phyloP scores from a whole-genome alignment of 371 early-diverging fungal genomes.

The Conidiobolus incongruus region DNA sequence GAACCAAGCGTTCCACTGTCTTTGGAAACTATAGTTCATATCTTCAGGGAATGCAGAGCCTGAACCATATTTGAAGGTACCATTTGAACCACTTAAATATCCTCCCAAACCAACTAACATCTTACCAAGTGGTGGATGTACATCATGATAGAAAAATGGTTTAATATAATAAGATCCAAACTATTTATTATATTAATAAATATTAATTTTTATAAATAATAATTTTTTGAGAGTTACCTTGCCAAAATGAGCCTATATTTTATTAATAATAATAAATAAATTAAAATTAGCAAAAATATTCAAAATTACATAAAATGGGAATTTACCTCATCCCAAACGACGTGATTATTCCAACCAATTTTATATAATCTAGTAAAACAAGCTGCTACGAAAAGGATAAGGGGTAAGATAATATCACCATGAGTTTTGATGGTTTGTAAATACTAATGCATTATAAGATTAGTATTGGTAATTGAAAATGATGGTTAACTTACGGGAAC shows the following conservation, averaged over 20 bases:
- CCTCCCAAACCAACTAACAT: constrained; percentile 91
- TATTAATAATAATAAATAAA: not conserved
- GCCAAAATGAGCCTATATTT: constrained; percentile 9
- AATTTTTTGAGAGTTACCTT: constrained; percentile 4
- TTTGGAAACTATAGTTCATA: constrained; percentile 82
- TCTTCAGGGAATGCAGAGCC: constrained; percentile 61
- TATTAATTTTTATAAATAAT: not conserved
- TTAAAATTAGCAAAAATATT: not conserved
- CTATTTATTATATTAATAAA: constrained; percentile 11
- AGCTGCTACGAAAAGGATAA: not conserved
- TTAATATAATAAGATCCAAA: constrained; percentile 90
- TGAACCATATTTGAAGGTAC: constrained; percentile 62
- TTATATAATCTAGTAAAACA: constrained; percentile 4
- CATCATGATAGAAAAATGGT: constrained; percentile 94
- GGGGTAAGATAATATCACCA: not conserved
- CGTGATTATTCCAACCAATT: not conserved
- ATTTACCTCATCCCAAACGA: constrained; percentile 6
- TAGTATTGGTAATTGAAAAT: too few species aligned
- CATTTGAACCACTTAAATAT: constrained; percentile 68
- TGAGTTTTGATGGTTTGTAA: not conserved
- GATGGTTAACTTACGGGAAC: too few species aligned
- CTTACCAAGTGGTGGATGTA: constrained; percentile 99
- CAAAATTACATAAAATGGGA: not conserved
- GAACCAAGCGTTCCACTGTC: constrained; percentile 74
- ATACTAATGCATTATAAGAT: not conserved